Conservation (phyloP, 441 rosid genomes). For the Pelargonium hybrid region DNA sequence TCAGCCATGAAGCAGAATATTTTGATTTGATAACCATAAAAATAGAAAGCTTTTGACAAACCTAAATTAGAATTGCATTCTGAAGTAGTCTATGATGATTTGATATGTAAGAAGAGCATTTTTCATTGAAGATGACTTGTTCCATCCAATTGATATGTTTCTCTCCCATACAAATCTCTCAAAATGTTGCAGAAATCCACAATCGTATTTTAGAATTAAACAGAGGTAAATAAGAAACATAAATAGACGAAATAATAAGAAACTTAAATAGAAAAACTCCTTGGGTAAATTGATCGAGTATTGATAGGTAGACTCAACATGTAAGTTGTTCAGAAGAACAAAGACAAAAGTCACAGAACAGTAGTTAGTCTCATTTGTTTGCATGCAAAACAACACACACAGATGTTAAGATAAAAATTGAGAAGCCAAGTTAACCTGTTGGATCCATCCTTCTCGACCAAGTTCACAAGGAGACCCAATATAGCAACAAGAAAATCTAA, state of each 20-base stretch:
- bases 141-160: not conserved
- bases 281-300: not conserved
- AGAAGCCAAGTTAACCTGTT: conserved; percentile 53
- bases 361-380: not conserved
- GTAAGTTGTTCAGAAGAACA: not conserved
- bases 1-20: not conserved
- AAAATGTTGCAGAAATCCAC: not conserved
- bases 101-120: not conserved
- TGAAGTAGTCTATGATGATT: not conserved
- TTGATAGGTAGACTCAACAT: not conserved
- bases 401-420: conserved; percentile 2
- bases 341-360: no score
- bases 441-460: conserved; percentile 81
- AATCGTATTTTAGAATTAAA: not conserved
- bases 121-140: not conserved
- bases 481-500: conserved; percentile 89
- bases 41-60: not conserved
- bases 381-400: not conserved
- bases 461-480: conserved; percentile 80
- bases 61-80: not conserved
- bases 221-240: not conserved
- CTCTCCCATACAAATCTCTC: not conserved
- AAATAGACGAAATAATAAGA: not conserved
- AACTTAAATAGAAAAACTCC: not conserved
- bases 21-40: not conserved